Evolutionary conservation across 2,329 filamentous ascomycete species (phyloP).

Genomic region (Cladobotryum mycophilum): DNA sequence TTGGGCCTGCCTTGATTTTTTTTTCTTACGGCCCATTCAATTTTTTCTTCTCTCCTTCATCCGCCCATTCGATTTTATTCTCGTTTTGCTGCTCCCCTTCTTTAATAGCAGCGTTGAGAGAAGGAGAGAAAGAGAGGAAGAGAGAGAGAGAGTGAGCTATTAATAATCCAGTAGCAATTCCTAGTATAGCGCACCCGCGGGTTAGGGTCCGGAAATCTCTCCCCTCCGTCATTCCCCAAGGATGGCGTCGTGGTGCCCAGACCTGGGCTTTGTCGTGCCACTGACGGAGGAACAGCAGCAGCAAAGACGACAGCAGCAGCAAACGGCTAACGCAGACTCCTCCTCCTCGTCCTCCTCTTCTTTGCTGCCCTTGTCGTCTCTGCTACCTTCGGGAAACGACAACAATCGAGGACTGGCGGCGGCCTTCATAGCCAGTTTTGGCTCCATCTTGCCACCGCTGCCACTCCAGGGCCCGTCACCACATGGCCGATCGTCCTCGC

Average conservation of each 20-base stretch:
- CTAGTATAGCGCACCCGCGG: too few species aligned
- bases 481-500: slow-evolving; percentile 13
- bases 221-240: too few species aligned
- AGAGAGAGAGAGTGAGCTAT: too few species aligned
- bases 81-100: not conserved
- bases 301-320: not conserved
- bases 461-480: slow-evolving; percentile 10
- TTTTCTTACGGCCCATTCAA: too few species aligned
- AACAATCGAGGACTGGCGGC: not conserved
- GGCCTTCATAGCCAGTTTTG: not conserved
- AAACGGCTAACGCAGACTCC: not conserved
- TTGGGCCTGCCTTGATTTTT: too few species aligned
- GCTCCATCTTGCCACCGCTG: slow-evolving; percentile 9
- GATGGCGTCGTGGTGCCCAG: not conserved
- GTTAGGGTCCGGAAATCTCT: too few species aligned
- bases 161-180: too few species aligned
- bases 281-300: not conserved
- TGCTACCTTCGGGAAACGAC: not conserved
- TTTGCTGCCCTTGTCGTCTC: not conserved
- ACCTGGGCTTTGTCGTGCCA: not conserved
- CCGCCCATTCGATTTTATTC: not conserved
- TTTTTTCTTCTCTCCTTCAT: not conserved
- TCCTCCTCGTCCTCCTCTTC: not conserved
- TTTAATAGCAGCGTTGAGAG: too few species aligned
- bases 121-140: too few species aligned